Evolutionary conservation across 1,284 basidiomycete species (phyloP), one percentile per base, ranked within the genome.

Genomic region (Apiotrichum brassicae): DNA sequence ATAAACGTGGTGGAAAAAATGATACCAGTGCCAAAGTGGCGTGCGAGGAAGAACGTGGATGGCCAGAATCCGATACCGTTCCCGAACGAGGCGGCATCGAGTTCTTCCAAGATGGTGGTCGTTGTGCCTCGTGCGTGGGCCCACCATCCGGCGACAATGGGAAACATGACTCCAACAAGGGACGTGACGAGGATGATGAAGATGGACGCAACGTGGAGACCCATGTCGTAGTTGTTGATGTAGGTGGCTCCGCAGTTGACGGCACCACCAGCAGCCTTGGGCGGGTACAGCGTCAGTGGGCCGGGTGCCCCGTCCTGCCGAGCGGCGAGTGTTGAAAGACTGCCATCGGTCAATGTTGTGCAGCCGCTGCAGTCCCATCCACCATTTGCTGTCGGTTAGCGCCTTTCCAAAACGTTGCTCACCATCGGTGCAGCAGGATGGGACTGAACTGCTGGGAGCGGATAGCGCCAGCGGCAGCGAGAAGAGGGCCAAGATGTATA

Each of bases 181-280:
- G 72, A 71, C 2, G 66, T 66, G 30, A 70, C 51, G 35, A 77
- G 64, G n/a, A 77, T 57, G 54, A 71, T 63, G 48, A 76, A 76
- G 47, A 77, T 54, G 0, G 75, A 54, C 3, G 62, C 75, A 39
- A 77, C 67, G 54, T 76, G 75, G 1, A 77, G 57, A 6, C 56
- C 51, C 43, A 73, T 57, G 49, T 76, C 63, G 68, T 75, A 77
- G 30, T 58, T 37, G 45, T 63, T 47, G 26, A 65, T 47, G 33
- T 63, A 51, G 46, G 65, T 49, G 3, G 57, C 36, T 46, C 66
- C 71, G 44, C 71, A 74, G 22, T 26, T 24, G 18, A 20, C 18
- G 19, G 35, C 22, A 9, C 9, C 12, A 12, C 35, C 35, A 8
- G 3, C 35, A 4, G 18, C 22, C 35, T 37, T 37, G 18, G 35